Evolutionary conservation across 208 protist species (phyloP), one percentile per base, ranked within the genome.

Genomic region (Trypanosoma scelopori): DNA sequence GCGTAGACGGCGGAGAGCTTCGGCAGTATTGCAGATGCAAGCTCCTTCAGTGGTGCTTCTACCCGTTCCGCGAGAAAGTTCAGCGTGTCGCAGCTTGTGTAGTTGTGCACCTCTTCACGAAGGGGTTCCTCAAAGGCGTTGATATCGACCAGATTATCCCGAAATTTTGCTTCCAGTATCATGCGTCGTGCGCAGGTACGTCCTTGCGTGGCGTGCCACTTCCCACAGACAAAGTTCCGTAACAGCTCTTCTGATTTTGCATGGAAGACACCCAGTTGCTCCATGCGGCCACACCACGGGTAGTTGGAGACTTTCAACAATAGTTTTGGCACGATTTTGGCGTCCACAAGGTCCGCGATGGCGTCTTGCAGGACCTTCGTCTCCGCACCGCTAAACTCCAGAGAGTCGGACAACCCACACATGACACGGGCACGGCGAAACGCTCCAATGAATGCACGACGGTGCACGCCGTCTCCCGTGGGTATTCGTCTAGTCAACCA

Each of bases 361-460:
- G 52, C 65, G 51, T 70, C 65, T 4, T 63, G 46, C 47, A 70
- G 43, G 35, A 56, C 45, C 11, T 4, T 37, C 42, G 46, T 49
- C 53, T 70, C 65, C 7, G 12, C 9, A 18, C 65, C 53, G 37
- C 65, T 57, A 46, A 52, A 61, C 23, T 63, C 55, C 9, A 61
- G 18, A 22, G 48, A 59, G 43, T 63, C 52, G 20, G 48, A 48
- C 11, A 70, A 37, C 9, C 56, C 65, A 60, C 53, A 70, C 35
- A 52, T 41, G 11, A 61, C 35, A 22, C 65, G 65, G 22, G 65
- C 56, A 13, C 65, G 65, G 23, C 52, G 37, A 55, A 70, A 32
- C n/a, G 65, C 65, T 42, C 61, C 56, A 25, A 49, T 23, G 56
- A 70, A 70, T 46, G 65, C 65, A 16, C 46, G 56, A 47, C 25